phyloP scores from a whole-genome alignment of 2,329 filamentous ascomycete genomes.

The Myriosclerotinia duriaeana region DNA sequence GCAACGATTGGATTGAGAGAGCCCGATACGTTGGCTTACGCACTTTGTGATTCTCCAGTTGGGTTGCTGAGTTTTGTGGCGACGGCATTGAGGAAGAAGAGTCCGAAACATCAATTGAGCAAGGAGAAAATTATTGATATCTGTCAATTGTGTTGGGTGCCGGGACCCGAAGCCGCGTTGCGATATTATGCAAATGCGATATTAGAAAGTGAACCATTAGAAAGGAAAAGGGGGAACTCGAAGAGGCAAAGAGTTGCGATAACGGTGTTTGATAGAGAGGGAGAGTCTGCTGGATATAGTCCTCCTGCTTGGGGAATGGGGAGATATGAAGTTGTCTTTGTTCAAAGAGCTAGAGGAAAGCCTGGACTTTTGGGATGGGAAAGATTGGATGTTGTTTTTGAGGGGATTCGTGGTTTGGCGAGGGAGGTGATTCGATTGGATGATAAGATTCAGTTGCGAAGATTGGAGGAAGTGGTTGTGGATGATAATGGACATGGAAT shows the following conservation, averaged over 20 bases:
- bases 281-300: slow-evolving; percentile 27
- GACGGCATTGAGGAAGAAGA: slow-evolving; percentile 47
- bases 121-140: slow-evolving; percentile 58
- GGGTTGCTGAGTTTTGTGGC: slow-evolving; percentile 57
- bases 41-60: slow-evolving; percentile 60
- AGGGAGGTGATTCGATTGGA: slow-evolving; percentile 29
- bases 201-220: slow-evolving; percentile 28
- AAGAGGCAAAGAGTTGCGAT: slow-evolving; percentile 29
- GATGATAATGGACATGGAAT: slow-evolving; percentile 28
- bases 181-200: slow-evolving; percentile 51
- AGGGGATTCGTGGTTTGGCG: slow-evolving; percentile 34
- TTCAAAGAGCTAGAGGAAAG: slow-evolving; percentile 32
- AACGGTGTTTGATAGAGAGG: slow-evolving; percentile 34
- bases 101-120: slow-evolving; percentile 46
- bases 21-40: slow-evolving; percentile 53
- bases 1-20: slow-evolving; percentile 33
- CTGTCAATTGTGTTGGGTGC: slow-evolving; percentile 63
- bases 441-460: slow-evolving; percentile 27
- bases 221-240: slow-evolving; percentile 17
- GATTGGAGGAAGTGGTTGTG: slow-evolving; percentile 32
- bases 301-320: slow-evolving; percentile 35
- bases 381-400: slow-evolving; percentile 31
- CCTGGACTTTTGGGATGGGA: slow-evolving; percentile 33
- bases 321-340: slow-evolving; percentile 33
- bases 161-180: slow-evolving; percentile 61